These are phyloP conservation scores for Lotus japonicus DNA, from an alignment of 306 rosid species.

Conservation along the genomic window DNA sequence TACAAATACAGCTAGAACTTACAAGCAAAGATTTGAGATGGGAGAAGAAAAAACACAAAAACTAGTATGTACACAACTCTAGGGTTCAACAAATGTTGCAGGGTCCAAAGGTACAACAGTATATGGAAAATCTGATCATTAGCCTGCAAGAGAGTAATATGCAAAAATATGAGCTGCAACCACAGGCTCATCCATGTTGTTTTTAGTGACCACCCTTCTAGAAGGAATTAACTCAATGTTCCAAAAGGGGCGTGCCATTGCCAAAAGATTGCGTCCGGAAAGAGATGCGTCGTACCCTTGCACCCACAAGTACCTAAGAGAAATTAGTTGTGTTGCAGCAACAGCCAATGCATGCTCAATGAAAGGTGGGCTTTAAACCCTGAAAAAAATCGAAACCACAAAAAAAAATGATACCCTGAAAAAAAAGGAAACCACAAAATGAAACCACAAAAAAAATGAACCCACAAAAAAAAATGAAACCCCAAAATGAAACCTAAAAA, in stretches of 20 bases:
- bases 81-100: constrained; percentile 8
- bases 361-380: too few relatives aligned
- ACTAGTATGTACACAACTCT: constrained; percentile 45
- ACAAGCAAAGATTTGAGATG: constrained; percentile 34
- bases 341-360: constrained; percentile 67
- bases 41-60: not conserved
- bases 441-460: too few relatives aligned
- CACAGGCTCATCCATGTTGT: constrained; percentile 2
- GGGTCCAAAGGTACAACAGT: constrained; percentile 54
- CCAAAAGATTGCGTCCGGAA: constrained; percentile 58
- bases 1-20: constrained; percentile 16
- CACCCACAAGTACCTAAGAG: constrained; percentile 91
- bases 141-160: constrained; percentile 95
- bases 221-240: constrained; percentile 84
- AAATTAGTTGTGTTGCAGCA: constrained; percentile 59
- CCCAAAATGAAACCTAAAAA: too few relatives aligned
- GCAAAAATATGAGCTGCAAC: constrained; percentile 80
- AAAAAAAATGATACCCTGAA: too few relatives aligned
- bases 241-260: constrained; percentile 89
- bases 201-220: constrained; percentile 20
- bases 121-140: constrained; percentile 70
- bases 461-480: too few relatives aligned
- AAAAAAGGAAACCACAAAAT: too few relatives aligned
- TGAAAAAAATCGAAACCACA: too few relatives aligned
- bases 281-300: constrained; percentile 70